phyloP scores from a whole-genome alignment of 106 monocot genomes.

The Agapanthus africanus region DNA sequence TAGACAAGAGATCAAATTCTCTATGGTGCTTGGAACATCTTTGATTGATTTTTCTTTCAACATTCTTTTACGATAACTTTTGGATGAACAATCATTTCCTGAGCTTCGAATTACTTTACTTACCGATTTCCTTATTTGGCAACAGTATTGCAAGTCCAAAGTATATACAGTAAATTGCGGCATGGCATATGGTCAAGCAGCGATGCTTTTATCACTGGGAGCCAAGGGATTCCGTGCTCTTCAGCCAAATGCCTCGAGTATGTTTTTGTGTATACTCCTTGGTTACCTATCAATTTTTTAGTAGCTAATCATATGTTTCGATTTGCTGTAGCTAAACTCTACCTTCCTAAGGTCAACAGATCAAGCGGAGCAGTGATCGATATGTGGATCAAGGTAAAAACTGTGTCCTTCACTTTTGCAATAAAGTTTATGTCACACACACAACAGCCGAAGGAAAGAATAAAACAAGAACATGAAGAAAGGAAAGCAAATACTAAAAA shows the following conservation, averaged over 20 bases:
- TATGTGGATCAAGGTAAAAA: constrained; percentile 89
- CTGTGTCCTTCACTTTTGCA: neutral
- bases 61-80: neutral
- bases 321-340: constrained; percentile 63
- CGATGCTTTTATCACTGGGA: constrained; percentile 83
- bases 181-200: constrained; percentile 97
- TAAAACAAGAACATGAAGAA: too few relatives aligned
- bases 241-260: constrained; percentile 87
- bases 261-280: neutral
- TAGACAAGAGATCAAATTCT: neutral
- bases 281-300: neutral
- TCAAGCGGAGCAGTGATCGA: constrained; percentile 91
- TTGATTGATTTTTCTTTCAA: neutral
- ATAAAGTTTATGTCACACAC: too few relatives aligned
- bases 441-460: too few relatives aligned
- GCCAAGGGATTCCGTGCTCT: constrained; percentile 81
- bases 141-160: constrained; percentile 82
- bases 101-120: neutral
- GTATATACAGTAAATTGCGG: constrained; percentile 88
- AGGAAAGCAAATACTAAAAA: too few relatives aligned
- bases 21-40: neutral
- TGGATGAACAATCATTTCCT: neutral
- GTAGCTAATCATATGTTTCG: neutral
- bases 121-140: constrained; percentile 9
- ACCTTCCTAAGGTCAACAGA: constrained; percentile 82